phyloP scores from a whole-genome alignment of 176 grass and related monocot genomes.

The Raddia distichophylla region DNA sequence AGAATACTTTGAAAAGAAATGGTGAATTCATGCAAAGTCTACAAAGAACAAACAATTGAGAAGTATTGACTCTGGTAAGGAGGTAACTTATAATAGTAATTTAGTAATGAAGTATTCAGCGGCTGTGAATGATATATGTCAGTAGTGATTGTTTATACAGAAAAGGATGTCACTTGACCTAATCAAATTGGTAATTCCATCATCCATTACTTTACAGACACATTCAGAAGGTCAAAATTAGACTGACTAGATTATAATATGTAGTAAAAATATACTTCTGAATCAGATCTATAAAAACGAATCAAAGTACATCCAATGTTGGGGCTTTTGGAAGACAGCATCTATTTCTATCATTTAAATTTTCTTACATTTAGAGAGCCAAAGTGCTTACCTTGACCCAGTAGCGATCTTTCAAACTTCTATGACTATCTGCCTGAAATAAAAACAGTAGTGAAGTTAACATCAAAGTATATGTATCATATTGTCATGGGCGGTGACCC shows the following conservation, averaged over 20 bases:
- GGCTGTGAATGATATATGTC: constrained; percentile 22
- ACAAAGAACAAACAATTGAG: constrained; percentile 18
- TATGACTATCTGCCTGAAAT: constrained; percentile 71
- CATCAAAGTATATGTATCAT: neutral
- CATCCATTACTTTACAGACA: neutral
- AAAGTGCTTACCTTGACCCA: constrained; percentile 88
- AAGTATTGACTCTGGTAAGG: neutral
- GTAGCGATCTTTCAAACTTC: constrained; percentile 70
- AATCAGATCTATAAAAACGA: neutral
- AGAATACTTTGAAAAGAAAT: constrained; percentile 19
- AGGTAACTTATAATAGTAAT: neutral
- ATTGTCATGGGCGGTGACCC: too few relatives aligned
- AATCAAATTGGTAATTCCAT: constrained; percentile 23
- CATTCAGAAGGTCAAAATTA: neutral
- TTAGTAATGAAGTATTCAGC: neutral
- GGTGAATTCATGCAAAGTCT: neutral
- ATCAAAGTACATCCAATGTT: neutral
- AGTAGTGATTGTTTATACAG: neutral
- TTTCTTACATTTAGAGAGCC: constrained; percentile 8
- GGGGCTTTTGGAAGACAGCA: neutral
- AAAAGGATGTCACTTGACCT: constrained; percentile 17
- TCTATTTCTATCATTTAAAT: neutral
- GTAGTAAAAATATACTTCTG: neutral
- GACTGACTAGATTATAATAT: neutral
- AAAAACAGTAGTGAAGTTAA: constrained; percentile 4